phyloP scores from a whole-genome alignment of 257 asterid genomes.

The Solanum piurae region DNA sequence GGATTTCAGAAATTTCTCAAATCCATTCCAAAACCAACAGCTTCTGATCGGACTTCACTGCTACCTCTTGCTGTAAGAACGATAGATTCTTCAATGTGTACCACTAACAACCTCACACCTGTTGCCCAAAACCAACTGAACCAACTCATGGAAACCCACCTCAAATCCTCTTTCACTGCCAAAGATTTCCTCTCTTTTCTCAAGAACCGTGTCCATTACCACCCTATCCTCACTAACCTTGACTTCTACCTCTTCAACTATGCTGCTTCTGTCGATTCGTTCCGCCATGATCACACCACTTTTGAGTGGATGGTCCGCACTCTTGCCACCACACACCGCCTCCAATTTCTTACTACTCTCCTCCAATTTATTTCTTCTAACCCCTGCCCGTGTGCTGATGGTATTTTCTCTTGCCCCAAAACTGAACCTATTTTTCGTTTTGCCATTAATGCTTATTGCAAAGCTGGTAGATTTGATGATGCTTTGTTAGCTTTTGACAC shows the following conservation, averaged over 20 bases:
- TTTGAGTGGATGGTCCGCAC: constrained; percentile 76
- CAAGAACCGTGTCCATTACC: constrained; percentile 45
- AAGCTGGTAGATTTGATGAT: constrained; percentile 48
- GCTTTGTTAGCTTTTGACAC: constrained; percentile 56
- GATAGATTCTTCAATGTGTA: constrained; percentile 12
- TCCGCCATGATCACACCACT: constrained; percentile 87
- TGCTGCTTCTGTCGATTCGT: constrained; percentile 73
- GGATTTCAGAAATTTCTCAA: constrained; percentile 9
- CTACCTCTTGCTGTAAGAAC: constrained; percentile 19
- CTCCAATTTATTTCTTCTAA: constrained; percentile 66
- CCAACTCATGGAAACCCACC: constrained; percentile 42
- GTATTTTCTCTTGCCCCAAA: constrained; percentile 73
- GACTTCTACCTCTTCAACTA: constrained; percentile 82
- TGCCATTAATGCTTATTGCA: constrained; percentile 49
- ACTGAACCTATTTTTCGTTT: constrained; percentile 63
- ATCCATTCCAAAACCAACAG: constrained; percentile 7
- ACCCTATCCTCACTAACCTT: constrained; percentile 47
- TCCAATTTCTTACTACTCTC: constrained; percentile 52
- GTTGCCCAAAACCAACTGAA: constrained; percentile 34
- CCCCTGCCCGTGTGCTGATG: constrained; percentile 94
- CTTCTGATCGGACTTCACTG: neutral
- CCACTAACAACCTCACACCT: constrained; percentile 28
- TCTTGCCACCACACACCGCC: constrained; percentile 61
- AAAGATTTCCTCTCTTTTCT: constrained; percentile 53
- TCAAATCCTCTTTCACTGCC: constrained; percentile 47